Evolutionary conservation across 2,329 filamentous ascomycete species (phyloP), one percentile per base, ranked within the genome.

Genomic region (Botryotinia convoluta): DNA sequence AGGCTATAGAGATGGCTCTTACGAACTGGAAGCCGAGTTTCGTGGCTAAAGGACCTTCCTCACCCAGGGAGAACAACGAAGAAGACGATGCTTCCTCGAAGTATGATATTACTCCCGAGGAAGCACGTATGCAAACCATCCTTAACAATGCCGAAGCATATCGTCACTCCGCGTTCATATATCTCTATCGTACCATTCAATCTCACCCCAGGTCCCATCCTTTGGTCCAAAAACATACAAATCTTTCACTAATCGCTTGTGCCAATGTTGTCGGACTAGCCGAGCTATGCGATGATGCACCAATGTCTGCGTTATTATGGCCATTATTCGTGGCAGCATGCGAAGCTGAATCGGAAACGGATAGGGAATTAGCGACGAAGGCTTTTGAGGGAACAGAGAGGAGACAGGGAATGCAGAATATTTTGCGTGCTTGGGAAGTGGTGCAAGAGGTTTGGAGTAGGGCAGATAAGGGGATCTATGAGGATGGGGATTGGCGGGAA

Each of bases 401-500:
- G 70, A 81, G 88, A 29, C 89, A 91, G 79, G 89, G 89, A 35
- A 91, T 91, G 89, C 85, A 85, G 18, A 91, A 91, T 76, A 91
- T 91, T 72, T 85, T 85, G 75, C 84, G 88, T 74, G 87, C 88
- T 10, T 89, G 88, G 87, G 84, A 84, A 18, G 87, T 91, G 48
- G 85, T 90, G 4, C 84, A 87, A 76, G 88, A 90, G 78, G 86
- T 91, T 14, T 91, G 89, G 88, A 83, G 83, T 63, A 82, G 87
- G 72, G 84, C 84, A 0, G 87, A 90, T 72, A 20, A 70, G 16
- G 73, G 64, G 3, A 63, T 37, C 4, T 60, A 72, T 42, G 77
- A 69, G 48, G 73, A 76, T 29, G 69, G 76, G 22, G 62, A 74
- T 59, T 90, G 88, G 88, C 84, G 87, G 78, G 81, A 82, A 69